phyloP scores from a whole-genome alignment of 768 basidiomycete species.

The Tephrocybe sp. region DNA sequence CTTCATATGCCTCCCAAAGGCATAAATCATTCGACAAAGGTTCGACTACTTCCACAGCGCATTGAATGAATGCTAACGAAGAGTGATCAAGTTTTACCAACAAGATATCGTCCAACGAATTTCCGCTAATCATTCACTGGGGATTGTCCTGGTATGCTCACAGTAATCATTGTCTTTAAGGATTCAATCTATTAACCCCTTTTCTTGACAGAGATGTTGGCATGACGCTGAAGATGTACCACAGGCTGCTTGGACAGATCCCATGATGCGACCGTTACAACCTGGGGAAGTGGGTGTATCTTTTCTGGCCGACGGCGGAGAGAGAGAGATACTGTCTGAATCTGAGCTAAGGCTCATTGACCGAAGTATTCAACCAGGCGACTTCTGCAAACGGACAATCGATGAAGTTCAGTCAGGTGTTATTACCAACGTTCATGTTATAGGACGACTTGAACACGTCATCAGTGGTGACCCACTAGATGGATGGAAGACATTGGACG shows the following conservation, averaged over 20 bases:
- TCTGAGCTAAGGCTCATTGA: constrained; percentile 68
- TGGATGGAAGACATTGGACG: constrained; percentile 60
- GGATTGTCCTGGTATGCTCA: constrained; percentile 61
- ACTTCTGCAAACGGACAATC: constrained; percentile 76
- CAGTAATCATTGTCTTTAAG: not conserved
- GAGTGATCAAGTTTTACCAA: constrained; percentile 52
- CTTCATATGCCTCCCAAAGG: constrained; percentile 14
- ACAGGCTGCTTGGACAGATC: constrained; percentile 47
- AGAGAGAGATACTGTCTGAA: constrained; percentile 73
- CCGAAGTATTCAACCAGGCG: constrained; percentile 74
- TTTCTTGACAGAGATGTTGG: constrained; percentile 70
- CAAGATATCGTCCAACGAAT: constrained; percentile 62
- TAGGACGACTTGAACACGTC: constrained; percentile 71
- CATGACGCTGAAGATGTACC: constrained; percentile 78
- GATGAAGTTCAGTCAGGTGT: constrained; percentile 77
- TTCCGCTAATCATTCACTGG: constrained; percentile 39
- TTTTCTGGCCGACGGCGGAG: constrained; percentile 46
- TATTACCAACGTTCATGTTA: constrained; percentile 59
- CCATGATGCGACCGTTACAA: constrained; percentile 69
- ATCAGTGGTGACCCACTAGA: constrained; percentile 58
- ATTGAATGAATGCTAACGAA: not conserved
- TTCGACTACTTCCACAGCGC: not conserved
- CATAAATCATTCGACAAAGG: constrained; percentile 17
- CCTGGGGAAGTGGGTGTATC: constrained; percentile 84
- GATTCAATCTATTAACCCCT: not conserved